Percentiles rank a stretch among this genome's conserved stretches.
These are phyloP conservation scores for Mycena citricolor DNA, from an alignment of 1,284 basidiomycete genomes.

Conservation along the genomic window DNA sequence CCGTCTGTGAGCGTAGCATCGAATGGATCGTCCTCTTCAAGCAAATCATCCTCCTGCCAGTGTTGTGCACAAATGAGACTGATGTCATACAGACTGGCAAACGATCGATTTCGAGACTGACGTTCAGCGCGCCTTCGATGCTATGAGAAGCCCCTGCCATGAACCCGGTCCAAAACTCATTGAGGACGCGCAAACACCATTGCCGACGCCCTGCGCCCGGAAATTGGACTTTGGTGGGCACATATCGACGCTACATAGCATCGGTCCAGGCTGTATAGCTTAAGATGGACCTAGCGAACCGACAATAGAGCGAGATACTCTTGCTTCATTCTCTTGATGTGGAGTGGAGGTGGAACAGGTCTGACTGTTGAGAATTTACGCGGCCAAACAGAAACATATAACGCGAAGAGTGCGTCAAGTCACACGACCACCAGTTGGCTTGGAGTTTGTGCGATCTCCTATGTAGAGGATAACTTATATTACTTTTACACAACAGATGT, in stretches of 20 bases:
- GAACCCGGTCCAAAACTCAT: slow-evolving; percentile 51
- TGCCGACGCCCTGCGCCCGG: slow-evolving; percentile 41
- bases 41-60: slow-evolving; percentile 14
- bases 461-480: neutral
- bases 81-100: too few species aligned
- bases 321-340: slow-evolving; percentile 14
- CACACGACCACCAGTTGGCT: neutral
- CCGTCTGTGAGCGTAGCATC: slow-evolving; percentile 43
- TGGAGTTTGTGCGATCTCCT: neutral
- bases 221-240: slow-evolving; percentile 32
- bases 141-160: slow-evolving; percentile 15
- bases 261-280: slow-evolving; percentile 2
- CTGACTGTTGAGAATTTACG: neutral
- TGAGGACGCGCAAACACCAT: slow-evolving; percentile 39
- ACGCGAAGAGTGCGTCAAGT: neutral
- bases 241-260: slow-evolving; percentile 18
- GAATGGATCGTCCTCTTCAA: slow-evolving; percentile 33
- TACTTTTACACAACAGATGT: slow-evolving; percentile 69
- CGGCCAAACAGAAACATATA: neutral
- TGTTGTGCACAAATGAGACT: too few species aligned
- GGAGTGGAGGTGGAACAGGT: neutral
- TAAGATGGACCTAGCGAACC: slow-evolving; percentile 22
- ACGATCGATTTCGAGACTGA: too few species aligned
- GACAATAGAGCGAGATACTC: slow-evolving; percentile 26
- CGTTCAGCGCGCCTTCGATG: too few species aligned